These are phyloP conservation scores for Graphilbum fragrans DNA, from an alignment of 2,329 filamentous ascomycete species.

Conservation along the genomic window DNA sequence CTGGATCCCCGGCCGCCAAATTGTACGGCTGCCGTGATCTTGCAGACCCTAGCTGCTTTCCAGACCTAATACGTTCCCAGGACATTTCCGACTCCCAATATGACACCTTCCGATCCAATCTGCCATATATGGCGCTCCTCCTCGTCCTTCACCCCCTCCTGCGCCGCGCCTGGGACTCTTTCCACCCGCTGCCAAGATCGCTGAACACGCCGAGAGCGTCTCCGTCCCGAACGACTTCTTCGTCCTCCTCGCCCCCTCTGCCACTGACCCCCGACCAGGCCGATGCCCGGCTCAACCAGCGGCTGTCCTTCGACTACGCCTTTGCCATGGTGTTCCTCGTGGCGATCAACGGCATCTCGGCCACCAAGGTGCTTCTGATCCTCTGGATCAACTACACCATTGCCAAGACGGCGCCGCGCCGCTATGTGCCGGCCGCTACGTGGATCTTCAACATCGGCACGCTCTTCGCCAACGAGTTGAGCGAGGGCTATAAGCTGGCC, in stretches of 20 bases:
- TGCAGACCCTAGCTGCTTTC: neutral
- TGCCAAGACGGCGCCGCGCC: constrained; percentile 57
- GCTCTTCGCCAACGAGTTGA: constrained; percentile 83
- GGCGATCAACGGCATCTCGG: constrained; percentile 74
- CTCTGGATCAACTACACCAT: constrained; percentile 73
- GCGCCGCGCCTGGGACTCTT: constrained; percentile 56
- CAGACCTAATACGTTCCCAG: constrained; percentile 27
- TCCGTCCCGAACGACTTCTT: constrained; percentile 13
- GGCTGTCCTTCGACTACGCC: constrained; percentile 67
- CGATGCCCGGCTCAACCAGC: constrained; percentile 50
- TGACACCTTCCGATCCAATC: constrained; percentile 68
- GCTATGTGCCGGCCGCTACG: constrained; percentile 60
- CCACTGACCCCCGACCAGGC: constrained; percentile 27
- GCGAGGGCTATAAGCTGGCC: constrained; percentile 61
- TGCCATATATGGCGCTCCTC: constrained; percentile 67
- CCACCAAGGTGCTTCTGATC: constrained; percentile 70
- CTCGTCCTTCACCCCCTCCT: constrained; percentile 69
- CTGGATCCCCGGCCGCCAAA: constrained; percentile 87
- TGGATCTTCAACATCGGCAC: constrained; percentile 84
- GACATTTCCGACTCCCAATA: constrained; percentile 90
- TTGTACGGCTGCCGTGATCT: constrained; percentile 44
- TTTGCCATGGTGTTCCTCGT: constrained; percentile 73
- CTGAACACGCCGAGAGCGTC: constrained; percentile 12
- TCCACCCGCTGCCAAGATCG: constrained; percentile 7
- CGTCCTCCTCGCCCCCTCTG: constrained; percentile 11